Percentiles rank a stretch among this genome's conserved stretches.
Conservation (phyloP, 192 early-diverging fungal genomes). For the Bifiguratus adelaidae region DNA sequence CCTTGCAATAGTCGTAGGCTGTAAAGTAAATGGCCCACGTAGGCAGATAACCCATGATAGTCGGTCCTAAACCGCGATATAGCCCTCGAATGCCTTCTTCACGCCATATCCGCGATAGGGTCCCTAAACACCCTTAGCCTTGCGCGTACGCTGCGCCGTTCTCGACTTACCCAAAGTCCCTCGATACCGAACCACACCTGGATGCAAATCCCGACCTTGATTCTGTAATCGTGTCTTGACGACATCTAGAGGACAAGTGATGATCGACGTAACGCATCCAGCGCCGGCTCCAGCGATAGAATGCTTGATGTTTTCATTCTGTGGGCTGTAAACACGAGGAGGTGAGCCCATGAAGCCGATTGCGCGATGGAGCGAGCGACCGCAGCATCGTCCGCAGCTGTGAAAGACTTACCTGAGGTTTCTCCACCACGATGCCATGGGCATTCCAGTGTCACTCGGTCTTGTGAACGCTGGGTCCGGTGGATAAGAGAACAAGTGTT, state of each 20-base stretch:
- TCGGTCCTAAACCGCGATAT: conserved; percentile 82
- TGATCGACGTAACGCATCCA: conserved; percentile 69
- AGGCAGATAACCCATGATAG: conserved; percentile 81
- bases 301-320: conserved; percentile 55
- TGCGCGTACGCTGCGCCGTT: too few relatives aligned
- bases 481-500: too few relatives aligned
- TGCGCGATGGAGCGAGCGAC: too few relatives aligned
- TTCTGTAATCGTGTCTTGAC: conserved; percentile 93
- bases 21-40: conserved; percentile 91
- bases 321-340: conserved; percentile 2
- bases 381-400: too few relatives aligned
- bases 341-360: not conserved
- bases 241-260: conserved; percentile 89
- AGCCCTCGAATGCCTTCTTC: conserved; percentile 84
- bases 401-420: too few relatives aligned
- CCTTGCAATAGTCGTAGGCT: conserved; percentile 77
- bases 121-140: too few relatives aligned
- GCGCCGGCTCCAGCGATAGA: conserved; percentile 76
- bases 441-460: too few relatives aligned
- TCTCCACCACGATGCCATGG: too few relatives aligned
- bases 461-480: too few relatives aligned
- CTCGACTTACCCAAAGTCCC: conserved; percentile 45
- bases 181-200: conserved; percentile 29
- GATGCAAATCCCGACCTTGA: conserved; percentile 36
- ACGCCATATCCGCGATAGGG: conserved; percentile 57